Evolutionary conservation across 2,329 filamentous ascomycete genomes (phyloP).

Genomic region (Exophiala viscosa): DNA sequence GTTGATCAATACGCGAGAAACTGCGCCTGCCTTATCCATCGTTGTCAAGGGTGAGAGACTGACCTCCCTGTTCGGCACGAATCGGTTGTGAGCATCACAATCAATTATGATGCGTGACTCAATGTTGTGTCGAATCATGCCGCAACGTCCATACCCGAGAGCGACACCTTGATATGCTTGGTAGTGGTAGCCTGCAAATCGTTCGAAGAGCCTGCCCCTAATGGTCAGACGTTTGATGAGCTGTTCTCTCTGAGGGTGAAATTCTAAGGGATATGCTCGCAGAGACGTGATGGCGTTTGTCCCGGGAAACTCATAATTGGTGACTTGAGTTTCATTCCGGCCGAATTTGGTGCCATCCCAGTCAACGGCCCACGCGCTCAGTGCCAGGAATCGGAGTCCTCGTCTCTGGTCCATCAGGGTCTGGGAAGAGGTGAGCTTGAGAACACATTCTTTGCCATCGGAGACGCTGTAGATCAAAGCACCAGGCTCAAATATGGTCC

Average conservation of each 20-base stretch:
- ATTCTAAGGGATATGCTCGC: constrained; percentile 32
- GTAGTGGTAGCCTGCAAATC: constrained; percentile 49
- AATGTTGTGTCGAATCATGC: constrained; percentile 33
- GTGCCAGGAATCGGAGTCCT: constrained; percentile 10
- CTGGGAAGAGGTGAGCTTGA: constrained; percentile 29
- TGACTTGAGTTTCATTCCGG: constrained; percentile 30
- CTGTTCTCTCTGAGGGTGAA: constrained; percentile 35
- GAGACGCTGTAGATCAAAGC: constrained; percentile 34
- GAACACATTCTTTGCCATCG: constrained; percentile 38
- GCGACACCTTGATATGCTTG: constrained; percentile 48
- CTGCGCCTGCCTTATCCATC: background rate
- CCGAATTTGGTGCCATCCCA: constrained; percentile 40
- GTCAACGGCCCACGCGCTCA: constrained; percentile 31
- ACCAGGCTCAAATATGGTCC: constrained; percentile 36
- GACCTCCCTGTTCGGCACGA: constrained; percentile 42
- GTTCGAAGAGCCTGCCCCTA: constrained; percentile 47
- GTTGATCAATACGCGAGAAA: background rate
- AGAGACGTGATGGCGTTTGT: constrained; percentile 36
- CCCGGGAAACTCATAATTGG: constrained; percentile 36
- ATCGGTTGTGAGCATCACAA: constrained; percentile 47
- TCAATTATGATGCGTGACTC: constrained; percentile 53
- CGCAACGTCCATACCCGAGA: constrained; percentile 30
- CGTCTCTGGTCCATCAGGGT: constrained; percentile 10
- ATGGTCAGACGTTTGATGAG: constrained; percentile 41
- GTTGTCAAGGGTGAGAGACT: constrained; percentile 17